phyloP scores from a whole-genome alignment of 2,329 filamentous ascomycete genomes.

The Sarocladiaceae sp. region DNA sequence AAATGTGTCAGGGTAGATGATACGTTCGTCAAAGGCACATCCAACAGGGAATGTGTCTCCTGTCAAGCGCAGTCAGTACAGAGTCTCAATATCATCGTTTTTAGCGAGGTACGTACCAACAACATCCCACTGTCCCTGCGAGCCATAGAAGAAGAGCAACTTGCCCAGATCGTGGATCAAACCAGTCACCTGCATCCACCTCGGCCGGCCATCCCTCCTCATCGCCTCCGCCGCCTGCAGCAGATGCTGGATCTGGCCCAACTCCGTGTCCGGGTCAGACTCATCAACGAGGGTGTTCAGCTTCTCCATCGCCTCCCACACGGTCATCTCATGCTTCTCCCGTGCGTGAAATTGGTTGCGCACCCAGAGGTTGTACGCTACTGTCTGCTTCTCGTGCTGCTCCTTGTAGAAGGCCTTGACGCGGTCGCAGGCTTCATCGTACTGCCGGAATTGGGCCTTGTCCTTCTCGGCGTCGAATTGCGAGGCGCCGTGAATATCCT shows the following conservation, averaged over 20 bases:
- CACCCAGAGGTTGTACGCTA: slow-evolving; percentile 77
- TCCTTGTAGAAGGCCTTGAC: slow-evolving; percentile 83
- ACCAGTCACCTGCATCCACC: slow-evolving; percentile 75
- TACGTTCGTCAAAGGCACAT: slow-evolving; percentile 65
- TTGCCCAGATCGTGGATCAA: slow-evolving; percentile 77
- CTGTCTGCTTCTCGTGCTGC: slow-evolving; percentile 65
- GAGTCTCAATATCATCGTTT: too few relatives aligned
- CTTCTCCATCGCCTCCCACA: slow-evolving; percentile 91
- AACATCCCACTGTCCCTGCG: slow-evolving; percentile 88
- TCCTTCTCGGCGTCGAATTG: slow-evolving; percentile 70
- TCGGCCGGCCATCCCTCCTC: slow-evolving; percentile 73
- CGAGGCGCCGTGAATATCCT: slow-evolving; percentile 53
- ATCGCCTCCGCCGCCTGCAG: slow-evolving; percentile 87
- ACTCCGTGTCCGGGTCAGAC: slow-evolving; percentile 80
- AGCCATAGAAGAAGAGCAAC: slow-evolving; percentile 66
- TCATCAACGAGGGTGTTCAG: slow-evolving; percentile 88
- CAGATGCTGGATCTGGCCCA: slow-evolving; percentile 85
- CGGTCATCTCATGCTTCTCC: slow-evolving; percentile 62
- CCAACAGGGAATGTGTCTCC: slow-evolving; percentile 80
- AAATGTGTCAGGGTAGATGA: slow-evolving; percentile 79
- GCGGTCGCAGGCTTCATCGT: slow-evolving; percentile 73
- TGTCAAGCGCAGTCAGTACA: background rate
- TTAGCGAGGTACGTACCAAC: slow-evolving; percentile 44
- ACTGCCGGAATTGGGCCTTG: slow-evolving; percentile 76
- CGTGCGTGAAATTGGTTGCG: slow-evolving; percentile 56